phyloP scores from a whole-genome alignment of 2,329 filamentous ascomycete species.

The Colletotrichum somersetense region DNA sequence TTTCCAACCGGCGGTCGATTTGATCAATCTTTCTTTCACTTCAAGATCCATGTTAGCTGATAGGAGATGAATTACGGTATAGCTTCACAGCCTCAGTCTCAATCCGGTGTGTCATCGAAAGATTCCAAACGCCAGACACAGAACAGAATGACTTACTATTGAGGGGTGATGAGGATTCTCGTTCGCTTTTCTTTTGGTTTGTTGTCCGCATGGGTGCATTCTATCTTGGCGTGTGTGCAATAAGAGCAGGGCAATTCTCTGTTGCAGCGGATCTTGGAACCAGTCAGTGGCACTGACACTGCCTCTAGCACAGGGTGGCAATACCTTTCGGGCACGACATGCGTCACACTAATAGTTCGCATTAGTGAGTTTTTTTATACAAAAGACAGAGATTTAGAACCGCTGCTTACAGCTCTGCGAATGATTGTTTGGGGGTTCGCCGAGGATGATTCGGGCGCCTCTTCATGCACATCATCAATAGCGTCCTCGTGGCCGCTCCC shows the following conservation, averaged over 20 bases:
- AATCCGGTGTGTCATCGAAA: too few relatives aligned
- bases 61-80: too few relatives aligned
- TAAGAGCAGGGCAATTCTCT: conserved; percentile 54
- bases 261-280: conserved; percentile 52
- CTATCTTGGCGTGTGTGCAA: conserved; percentile 53
- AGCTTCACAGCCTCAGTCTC: not conserved
- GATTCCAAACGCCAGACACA: not conserved
- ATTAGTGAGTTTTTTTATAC: not conserved
- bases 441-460: conserved; percentile 21
- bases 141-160: conserved; percentile 50
- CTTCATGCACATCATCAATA: conserved; percentile 30
- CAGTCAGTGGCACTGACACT: not conserved
- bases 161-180: conserved; percentile 53
- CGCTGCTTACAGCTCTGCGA: conserved; percentile 37
- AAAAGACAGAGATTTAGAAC: not conserved
- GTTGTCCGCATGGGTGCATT: conserved; percentile 51
- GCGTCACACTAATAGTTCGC: conserved; percentile 48
- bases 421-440: conserved; percentile 21
- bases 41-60: not conserved
- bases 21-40: conserved; percentile 56
- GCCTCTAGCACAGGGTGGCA: not conserved
- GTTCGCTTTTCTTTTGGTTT: conserved; percentile 53
- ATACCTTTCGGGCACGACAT: conserved; percentile 51
- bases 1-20: conserved; percentile 53
- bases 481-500: conserved; percentile 36